Evolutionary conservation across 192 early-diverging fungal species (phyloP), one percentile per base, ranked within the genome.

Genomic region (Coemansia sp.): DNA sequence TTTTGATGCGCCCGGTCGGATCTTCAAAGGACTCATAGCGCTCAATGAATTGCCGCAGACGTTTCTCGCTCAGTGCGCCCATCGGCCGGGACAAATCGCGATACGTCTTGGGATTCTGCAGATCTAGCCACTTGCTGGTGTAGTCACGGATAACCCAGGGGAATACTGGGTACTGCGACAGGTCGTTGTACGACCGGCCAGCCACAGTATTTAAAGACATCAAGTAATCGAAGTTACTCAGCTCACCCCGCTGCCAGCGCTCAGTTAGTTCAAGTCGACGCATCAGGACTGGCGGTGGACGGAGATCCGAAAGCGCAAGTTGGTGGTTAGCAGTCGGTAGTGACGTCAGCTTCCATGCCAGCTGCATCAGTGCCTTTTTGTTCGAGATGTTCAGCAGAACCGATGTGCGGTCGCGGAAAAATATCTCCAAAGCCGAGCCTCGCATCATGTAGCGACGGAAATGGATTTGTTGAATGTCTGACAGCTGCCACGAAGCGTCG

Each of bases 141-240:
- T 94, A 95, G 62, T 95, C 91, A 2, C 86, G 82, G 32, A 95
- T 71, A 43, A 95, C 85, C 93, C 96, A 98, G 5, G 96, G 96
- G 62, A 98, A 98, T 12, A 98, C 93, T 0, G 96, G 96, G 64
- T 97, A 98, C 73, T 96, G 96, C 0, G 94, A 95, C 66, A 98
- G 71, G 76, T 98, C 94, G 64, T 88, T 90, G 66, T 90, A 89
- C 3, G 91, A 90, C 19, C 91, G 75, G 10, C 93, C 95, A 24
- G 93, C 91, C 35, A 94, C 70, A 0, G 93, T 93, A 72, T 98
- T 98, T 8, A 98, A 83, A 37, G 87, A 85, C 92, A 97, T 96
- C 57, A 98, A 62, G 57, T 98, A 98, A 70, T 98, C 94, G 74
- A 97, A 98, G 63, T 98, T 98, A 49, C 89, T 89, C 41, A 98